Conservation (phyloP, 768 basidiomycete genomes). For the Tephrocybe sp. region DNA sequence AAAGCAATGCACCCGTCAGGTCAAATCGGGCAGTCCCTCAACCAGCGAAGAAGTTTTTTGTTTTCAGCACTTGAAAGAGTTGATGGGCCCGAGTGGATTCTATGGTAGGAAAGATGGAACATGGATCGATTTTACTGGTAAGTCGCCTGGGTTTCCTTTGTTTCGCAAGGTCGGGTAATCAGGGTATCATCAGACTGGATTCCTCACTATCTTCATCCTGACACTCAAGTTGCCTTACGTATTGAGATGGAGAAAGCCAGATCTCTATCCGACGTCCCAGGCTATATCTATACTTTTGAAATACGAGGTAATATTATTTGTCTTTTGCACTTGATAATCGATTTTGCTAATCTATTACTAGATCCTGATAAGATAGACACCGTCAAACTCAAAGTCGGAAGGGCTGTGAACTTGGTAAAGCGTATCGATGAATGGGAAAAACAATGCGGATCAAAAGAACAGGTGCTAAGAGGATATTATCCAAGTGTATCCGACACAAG, state of each 20-base stretch:
- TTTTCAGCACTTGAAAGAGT: slow-evolving; percentile 57
- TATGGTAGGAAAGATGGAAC: slow-evolving; percentile 47
- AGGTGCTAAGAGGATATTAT: slow-evolving; percentile 72
- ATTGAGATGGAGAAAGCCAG: slow-evolving; percentile 47
- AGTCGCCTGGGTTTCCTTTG: slow-evolving; percentile 10
- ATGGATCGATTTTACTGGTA: slow-evolving; percentile 62
- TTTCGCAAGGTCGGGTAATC: not conserved
- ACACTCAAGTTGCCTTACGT: slow-evolving; percentile 55
- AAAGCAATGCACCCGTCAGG: slow-evolving; percentile 56
- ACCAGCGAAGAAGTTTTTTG: slow-evolving; percentile 49
- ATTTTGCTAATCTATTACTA: not conserved
- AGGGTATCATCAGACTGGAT: slow-evolving; percentile 57
- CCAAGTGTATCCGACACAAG: slow-evolving; percentile 51
- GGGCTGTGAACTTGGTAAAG: slow-evolving; percentile 68
- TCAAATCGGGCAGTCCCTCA: slow-evolving; percentile 41
- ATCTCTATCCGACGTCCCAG: slow-evolving; percentile 57
- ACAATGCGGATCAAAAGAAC: slow-evolving; percentile 76
- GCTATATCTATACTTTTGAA: slow-evolving; percentile 83
- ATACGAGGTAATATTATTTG: slow-evolving; percentile 52
- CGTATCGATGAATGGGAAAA: slow-evolving; percentile 79
- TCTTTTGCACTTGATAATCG: not conserved
- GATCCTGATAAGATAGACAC: slow-evolving; percentile 29
- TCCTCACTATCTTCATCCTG: slow-evolving; percentile 55
- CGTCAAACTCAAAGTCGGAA: slow-evolving; percentile 76
- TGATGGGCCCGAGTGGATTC: slow-evolving; percentile 54